These are phyloP conservation scores for Lenzites betulinus DNA, from an alignment of 768 basidiomycete genomes.

Conservation along the genomic window DNA sequence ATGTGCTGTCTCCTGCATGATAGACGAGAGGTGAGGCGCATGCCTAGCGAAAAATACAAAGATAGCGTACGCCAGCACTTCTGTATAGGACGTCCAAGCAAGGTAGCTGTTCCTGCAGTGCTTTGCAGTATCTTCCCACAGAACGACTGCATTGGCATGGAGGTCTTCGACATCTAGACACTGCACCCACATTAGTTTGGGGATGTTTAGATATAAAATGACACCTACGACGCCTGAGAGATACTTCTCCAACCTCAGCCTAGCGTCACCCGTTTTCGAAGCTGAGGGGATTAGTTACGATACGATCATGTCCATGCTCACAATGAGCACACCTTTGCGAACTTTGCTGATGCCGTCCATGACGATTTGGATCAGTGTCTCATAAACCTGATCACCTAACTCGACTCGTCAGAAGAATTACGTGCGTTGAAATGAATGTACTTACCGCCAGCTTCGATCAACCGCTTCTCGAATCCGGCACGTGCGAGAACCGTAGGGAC, in stretches of 20 bases:
- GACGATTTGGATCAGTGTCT: conserved; percentile 55
- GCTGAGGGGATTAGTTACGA: conserved; percentile 39
- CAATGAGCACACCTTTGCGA: conserved; percentile 46
- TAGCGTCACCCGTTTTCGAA: conserved; percentile 69
- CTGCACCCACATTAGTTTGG: conserved; percentile 33
- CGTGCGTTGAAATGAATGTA: not conserved
- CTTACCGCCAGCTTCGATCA: conserved; percentile 48
- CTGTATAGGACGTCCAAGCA: conserved; percentile 75
- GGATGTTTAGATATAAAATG: not conserved
- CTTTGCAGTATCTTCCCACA: conserved; percentile 70
- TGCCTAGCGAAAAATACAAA: not conserved
- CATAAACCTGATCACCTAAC: conserved; percentile 50
- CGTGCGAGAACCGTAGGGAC: conserved; percentile 64
- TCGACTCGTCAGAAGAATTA: not conserved
- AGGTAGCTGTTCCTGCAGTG: conserved; percentile 71
- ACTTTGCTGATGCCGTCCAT: conserved; percentile 67
- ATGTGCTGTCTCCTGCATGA: conserved; percentile 50
- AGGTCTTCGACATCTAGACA: conserved; percentile 48
- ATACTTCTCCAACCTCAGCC: conserved; percentile 82
- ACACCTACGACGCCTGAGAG: conserved; percentile 63
- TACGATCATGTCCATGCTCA: not conserved
- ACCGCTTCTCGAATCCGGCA: conserved; percentile 63
- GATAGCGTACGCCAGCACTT: conserved; percentile 65
- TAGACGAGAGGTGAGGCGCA: not conserved
- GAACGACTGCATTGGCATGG: conserved; percentile 53